Percentiles rank a stretch among this genome's conserved stretches.
phyloP scores from a whole-genome alignment of 2,329 filamentous ascomycete genomes.

The Xylariaceae sp. region DNA sequence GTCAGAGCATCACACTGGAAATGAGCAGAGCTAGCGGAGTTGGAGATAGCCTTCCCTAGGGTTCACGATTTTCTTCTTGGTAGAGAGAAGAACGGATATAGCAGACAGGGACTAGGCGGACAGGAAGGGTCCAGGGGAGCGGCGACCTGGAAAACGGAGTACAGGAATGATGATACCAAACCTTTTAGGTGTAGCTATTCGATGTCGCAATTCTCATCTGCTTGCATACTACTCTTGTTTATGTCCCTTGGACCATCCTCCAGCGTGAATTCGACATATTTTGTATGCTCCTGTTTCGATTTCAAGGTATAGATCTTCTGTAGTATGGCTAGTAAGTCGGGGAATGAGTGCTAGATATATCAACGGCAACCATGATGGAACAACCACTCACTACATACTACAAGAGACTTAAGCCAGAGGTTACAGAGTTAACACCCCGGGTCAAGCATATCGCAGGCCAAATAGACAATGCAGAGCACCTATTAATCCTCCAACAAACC shows the following conservation, averaged over 20 bases:
- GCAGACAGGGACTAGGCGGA: background rate
- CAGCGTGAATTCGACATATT: no score
- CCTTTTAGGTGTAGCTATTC: constrained; percentile 25
- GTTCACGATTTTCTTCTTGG: constrained; percentile 5
- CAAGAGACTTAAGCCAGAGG: no score
- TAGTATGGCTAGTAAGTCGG: no score
- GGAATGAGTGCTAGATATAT: no score
- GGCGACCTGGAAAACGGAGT: constrained; percentile 17
- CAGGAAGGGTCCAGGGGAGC: background rate
- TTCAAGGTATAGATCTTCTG: no score
- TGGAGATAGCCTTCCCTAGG: constrained; percentile 4
- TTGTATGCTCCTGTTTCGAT: no score
- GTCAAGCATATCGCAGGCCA: background rate
- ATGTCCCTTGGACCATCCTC: background rate
- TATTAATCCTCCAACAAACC: constrained; percentile 64
- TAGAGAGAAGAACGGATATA: background rate
- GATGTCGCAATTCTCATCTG: constrained; percentile 23
- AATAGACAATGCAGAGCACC: constrained; percentile 6
- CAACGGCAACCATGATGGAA: no score
- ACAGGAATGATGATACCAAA: constrained; percentile 33
- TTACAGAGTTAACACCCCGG: background rate
- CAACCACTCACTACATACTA: no score
- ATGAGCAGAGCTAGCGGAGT: background rate
- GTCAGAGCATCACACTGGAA: background rate
- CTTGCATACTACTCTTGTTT: background rate